Evolutionary conservation across 140 eudicot species (phyloP).

Genomic region (Cichorium intybus): DNA sequence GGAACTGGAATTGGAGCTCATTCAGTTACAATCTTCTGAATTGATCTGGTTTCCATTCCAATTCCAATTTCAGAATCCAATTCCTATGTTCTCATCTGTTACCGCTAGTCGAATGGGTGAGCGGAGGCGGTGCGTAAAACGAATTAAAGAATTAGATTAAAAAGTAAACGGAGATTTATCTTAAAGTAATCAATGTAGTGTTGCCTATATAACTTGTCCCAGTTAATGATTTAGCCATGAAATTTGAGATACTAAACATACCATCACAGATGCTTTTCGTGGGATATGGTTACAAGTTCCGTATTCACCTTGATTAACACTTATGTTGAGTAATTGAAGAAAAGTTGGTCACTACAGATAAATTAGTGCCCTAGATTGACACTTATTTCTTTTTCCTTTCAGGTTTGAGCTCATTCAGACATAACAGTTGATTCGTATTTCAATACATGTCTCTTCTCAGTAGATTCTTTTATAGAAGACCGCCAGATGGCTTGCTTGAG

Average conservation of each 20-base stretch:
- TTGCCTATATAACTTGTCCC: background rate
- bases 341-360: constrained; percentile 8
- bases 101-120: constrained; percentile 3
- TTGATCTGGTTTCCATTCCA: constrained; percentile 4
- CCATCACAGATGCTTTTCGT: constrained; percentile 2
- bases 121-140: background rate
- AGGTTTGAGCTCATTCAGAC: constrained; percentile 20
- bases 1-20: constrained; percentile 13
- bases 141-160: background rate
- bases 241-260: background rate
- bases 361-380: background rate
- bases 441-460: constrained; percentile 74
- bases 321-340: constrained; percentile 13
- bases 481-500: constrained; percentile 98
- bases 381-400: constrained; percentile 21
- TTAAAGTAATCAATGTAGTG: background rate
- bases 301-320: background rate
- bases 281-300: background rate
- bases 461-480: constrained; percentile 89
- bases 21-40: constrained; percentile 1
- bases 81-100: background rate
- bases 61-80: background rate
- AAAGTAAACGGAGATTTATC: background rate
- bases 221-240: background rate
- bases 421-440: constrained; percentile 17